Evolutionary conservation across 2,329 filamentous ascomycete genomes (phyloP).

Genomic region (Verticillium nonalfalfae): DNA sequence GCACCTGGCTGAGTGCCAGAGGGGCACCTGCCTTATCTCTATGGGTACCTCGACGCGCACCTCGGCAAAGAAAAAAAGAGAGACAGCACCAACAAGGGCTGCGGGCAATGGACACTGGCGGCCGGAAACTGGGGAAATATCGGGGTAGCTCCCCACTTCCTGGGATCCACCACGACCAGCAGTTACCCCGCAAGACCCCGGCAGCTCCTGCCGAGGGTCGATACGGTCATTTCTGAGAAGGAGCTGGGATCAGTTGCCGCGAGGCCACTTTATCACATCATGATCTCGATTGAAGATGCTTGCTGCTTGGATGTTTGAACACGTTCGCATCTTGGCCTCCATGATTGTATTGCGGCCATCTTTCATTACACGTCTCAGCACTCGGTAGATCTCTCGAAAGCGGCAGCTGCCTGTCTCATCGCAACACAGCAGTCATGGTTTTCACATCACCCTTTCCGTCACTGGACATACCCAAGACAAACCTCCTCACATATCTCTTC

Average conservation of each 20-base stretch:
- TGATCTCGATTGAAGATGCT: not conserved
- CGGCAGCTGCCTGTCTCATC: no score
- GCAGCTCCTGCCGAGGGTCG: not conserved
- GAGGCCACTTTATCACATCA: not conserved
- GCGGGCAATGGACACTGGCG: not conserved
- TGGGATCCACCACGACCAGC: not conserved
- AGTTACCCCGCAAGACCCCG: not conserved
- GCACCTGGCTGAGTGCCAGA: not conserved
- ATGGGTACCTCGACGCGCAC: not conserved
- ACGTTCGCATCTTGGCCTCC: no score
- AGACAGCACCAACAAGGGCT: no score
- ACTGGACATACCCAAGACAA: conserved; percentile 37
- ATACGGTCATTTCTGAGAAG: not conserved
- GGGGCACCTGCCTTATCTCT: no score
- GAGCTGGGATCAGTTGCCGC: not conserved
- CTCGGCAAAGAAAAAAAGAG: not conserved
- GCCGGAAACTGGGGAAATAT: not conserved
- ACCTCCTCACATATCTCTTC: conserved; percentile 31
- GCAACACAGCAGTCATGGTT: conserved; percentile 25
- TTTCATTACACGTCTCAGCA: no score
- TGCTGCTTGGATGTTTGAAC: not conserved
- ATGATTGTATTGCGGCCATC: not conserved
- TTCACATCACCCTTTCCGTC: conserved; percentile 33
- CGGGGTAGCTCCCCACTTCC: not conserved
- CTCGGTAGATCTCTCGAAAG: no score